Evolutionary conservation across 139 green algal genomes (phyloP), one percentile per base, ranked within the genome.

Genomic region (Coelastrella sp.): DNA sequence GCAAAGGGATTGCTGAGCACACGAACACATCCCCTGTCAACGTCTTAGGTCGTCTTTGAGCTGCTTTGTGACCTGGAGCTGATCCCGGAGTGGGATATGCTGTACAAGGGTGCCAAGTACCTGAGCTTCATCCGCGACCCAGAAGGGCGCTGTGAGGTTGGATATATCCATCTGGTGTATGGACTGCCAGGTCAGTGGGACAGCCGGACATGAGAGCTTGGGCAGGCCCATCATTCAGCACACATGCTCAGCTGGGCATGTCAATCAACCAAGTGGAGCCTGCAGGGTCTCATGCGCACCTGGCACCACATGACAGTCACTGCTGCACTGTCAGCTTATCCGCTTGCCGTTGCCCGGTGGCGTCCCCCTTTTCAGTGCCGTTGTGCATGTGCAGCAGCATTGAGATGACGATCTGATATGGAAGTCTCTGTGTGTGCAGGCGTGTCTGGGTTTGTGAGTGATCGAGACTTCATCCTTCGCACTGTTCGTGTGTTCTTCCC

Each of bases 41-140:
- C 8, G 0, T 14, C 11, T 7, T 35, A 89, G 84, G 35, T 27
- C 22, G 84, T 89, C 11, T 89, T 89, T 73, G 72, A 89, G 56
- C 70, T 82, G 8, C 66, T 89, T 70, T 89, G 70, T 57, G 73
- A 89, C 72, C 20, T 66, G 11, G 72, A 73, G 10, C 72, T 89
- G 70, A 82, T 89, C 19, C 84, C 84, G 10, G 70, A 89, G 57
- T 89, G 84, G 84, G 84, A 89, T 58, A 59, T 89, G 84, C 57
- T 89, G 68, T 82, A 81, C 84, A 89, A 89, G 66, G 84, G 84
- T 11, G 84, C 72, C 20, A 27, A 60, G 49, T 89, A 89, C 72
- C 66, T 88, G 17, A 80, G 20, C 83, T 82, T 59, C 78, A 74
- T 74, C 6, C 11, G 59, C 0, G 84, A 89, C 10, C 49, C 57